Conservation (phyloP, 2,329 filamentous ascomycete species). For the Emericellopsis cladophorae region DNA sequence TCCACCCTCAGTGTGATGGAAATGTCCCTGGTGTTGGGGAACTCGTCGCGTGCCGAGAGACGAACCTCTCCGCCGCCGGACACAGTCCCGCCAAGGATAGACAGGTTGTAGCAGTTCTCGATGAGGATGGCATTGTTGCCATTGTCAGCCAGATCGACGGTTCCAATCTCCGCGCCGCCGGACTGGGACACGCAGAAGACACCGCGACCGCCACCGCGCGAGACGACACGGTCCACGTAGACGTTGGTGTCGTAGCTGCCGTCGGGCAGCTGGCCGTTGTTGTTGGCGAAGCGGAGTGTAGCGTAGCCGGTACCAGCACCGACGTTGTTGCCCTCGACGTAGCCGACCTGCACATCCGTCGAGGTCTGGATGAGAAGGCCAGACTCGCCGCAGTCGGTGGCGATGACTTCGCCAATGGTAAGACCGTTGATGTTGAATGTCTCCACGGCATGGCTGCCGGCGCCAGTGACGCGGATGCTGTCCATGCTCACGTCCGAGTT, state of each 20-base stretch:
- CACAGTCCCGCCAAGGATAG: conserved; percentile 1
- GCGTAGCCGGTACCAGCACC: conserved; percentile 2
- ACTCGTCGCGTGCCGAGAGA: conserved; percentile 2
- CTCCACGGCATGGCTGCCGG: conserved; percentile 3
- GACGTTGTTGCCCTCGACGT: conserved; percentile 2
- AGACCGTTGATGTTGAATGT: conserved; percentile 1
- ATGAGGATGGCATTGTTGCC: conserved; percentile 3
- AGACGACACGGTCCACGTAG: conserved; percentile 1
- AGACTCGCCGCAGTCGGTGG: conserved; percentile 2
- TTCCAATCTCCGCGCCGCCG: conserved; percentile 1
- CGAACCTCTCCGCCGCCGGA: conserved; percentile 2
- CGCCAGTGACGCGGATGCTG: conserved; percentile 1
- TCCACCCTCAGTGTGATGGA: conserved; percentile 1
- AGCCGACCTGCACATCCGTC: conserved; percentile 2
- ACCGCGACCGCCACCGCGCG: conserved; percentile 2
- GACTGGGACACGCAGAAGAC: conserved; percentile 4
- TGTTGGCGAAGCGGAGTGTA: conserved; percentile 2
- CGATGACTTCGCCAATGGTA: conserved; percentile 1
- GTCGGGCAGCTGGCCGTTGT: conserved; percentile 1
- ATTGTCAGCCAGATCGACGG: conserved; percentile 2
- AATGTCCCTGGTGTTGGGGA: conserved; percentile 2
- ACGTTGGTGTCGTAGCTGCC: conserved; percentile 2
- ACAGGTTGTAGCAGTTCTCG: conserved; percentile 3
- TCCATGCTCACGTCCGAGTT: conserved; percentile 1
- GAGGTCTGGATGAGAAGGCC: conserved; percentile 2